phyloP scores from a whole-genome alignment of 371 early-diverging fungal genomes.

The Saksenaea vasiformis region DNA sequence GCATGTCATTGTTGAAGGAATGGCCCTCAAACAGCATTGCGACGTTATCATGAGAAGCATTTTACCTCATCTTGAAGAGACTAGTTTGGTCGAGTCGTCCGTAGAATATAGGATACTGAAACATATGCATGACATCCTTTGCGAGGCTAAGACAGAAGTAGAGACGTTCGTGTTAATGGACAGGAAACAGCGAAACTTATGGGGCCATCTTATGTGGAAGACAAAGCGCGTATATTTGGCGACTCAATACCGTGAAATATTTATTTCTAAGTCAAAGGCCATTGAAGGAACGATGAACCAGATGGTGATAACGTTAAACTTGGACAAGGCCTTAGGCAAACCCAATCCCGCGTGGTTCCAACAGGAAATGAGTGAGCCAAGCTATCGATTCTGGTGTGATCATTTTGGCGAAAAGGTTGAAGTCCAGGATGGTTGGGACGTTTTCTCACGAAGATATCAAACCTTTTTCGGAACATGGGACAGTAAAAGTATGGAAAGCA shows the following conservation, averaged over 20 bases:
- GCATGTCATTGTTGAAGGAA: too few relatives aligned
- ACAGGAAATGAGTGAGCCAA: not conserved
- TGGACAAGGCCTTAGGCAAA: not conserved
- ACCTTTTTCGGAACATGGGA: not conserved
- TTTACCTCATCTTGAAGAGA: too few relatives aligned
- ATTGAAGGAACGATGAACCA: not conserved
- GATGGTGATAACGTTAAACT: not conserved
- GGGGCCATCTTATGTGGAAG: not conserved
- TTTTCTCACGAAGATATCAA: not conserved
- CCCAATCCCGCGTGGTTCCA: not conserved
- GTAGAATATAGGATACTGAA: too few relatives aligned
- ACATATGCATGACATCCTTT: not conserved
- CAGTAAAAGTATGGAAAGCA: not conserved
- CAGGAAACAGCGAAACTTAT: not conserved
- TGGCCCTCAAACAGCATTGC: too few relatives aligned
- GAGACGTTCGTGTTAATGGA: not conserved
- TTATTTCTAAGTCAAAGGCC: not conserved
- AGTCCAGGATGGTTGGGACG: not conserved
- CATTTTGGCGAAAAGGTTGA: not conserved
- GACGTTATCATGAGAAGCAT: too few relatives aligned
- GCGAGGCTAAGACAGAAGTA: not conserved
- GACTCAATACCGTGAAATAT: not conserved
- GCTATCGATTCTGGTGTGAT: not conserved
- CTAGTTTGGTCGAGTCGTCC: too few relatives aligned
- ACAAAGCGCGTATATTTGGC: not conserved